Base-by-base conservation (phyloP, 2,329 filamentous ascomycete genomes). In the Curvularia sp. region DNA sequence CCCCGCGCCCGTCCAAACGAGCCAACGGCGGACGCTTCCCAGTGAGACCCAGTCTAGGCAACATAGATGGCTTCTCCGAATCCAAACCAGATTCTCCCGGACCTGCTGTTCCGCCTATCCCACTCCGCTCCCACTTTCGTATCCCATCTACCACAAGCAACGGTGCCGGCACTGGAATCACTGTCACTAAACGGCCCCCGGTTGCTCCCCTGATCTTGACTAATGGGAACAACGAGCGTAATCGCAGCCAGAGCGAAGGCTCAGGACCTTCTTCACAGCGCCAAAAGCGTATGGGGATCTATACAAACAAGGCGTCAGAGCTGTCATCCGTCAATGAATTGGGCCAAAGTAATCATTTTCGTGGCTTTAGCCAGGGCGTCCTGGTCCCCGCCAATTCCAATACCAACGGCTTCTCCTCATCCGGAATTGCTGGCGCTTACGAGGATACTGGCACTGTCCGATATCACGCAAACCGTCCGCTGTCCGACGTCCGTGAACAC, bases 51-150 rank as follows among this genome's bases (percentile, higher is more conserved):
- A 92, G 90, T 62, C 74, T 82, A 56, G 79, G 80, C 72, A 89
- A 89, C 15, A 84, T 87, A 49, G 92, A 95, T 22, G 77, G 76
- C 55, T 76, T 80, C 43, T 64, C 74, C 7, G 80, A 89, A 15
- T 79, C 85, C 35, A 68, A 63, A 43, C 61, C 60, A 33, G 68
- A 69, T 10, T 70, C 68, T 13, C 68, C 68, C 6, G 63, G 64
- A 3, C 35, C 64, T 8, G 78, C 70, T 35, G 84, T 90, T 28
- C 92, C 93, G 2, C 90, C 91, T 0, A 91, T 96, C 59, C 92
- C 92, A 0, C 86, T 86, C 4, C 86, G 90, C 60, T 95, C 92
- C 3, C 93, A 97, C 74, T 92, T 91, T 66, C 88, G 93, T 30
- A 88, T 88, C 1, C 80, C 89, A 3, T 92, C 89, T 2, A 88